Evolutionary conservation across 352 stramenopile species (phyloP).

Genomic region (Pythium vanterpoolii): DNA sequence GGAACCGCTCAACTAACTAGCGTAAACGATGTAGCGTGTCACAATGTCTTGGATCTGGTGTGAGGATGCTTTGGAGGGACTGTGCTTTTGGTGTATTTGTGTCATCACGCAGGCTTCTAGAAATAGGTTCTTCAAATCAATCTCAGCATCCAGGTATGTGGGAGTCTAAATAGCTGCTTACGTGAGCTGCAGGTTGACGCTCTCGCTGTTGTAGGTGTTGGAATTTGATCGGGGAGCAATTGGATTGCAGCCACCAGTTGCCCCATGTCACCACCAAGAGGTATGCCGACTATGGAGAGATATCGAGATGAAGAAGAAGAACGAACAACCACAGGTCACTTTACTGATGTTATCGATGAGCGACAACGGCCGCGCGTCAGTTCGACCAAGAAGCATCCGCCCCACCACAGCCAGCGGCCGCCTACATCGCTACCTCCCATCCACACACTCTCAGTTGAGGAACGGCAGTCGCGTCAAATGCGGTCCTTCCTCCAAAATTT

Average conservation of each 20-base stretch:
- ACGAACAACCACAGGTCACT: background rate
- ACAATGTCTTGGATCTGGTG: background rate
- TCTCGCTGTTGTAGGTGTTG: background rate
- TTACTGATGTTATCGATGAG: background rate
- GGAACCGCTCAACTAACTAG: background rate
- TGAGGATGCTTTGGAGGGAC: background rate
- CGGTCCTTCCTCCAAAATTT: constrained; percentile 92
- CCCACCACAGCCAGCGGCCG: background rate
- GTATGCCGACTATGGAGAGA: background rate
- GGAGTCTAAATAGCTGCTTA: background rate
- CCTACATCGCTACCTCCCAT: background rate
- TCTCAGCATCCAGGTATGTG: background rate
- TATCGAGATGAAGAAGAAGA: constrained; percentile 7
- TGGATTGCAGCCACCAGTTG: background rate
- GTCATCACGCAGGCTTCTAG: background rate
- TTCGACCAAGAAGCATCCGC: constrained; percentile 7
- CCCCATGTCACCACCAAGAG: background rate
- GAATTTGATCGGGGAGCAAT: background rate
- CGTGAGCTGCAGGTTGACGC: background rate
- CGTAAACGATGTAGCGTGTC: background rate
- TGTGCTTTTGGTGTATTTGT: background rate
- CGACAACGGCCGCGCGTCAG: background rate
- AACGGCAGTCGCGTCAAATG: constrained; percentile 76
- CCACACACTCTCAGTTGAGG: constrained; percentile 37
- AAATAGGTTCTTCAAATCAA: background rate